Percentiles rank a stretch among this genome's conserved stretches.
These are phyloP conservation scores for Coemansia sp. DNA, from an alignment of 192 early-diverging fungal species.

Conservation along the genomic window DNA sequence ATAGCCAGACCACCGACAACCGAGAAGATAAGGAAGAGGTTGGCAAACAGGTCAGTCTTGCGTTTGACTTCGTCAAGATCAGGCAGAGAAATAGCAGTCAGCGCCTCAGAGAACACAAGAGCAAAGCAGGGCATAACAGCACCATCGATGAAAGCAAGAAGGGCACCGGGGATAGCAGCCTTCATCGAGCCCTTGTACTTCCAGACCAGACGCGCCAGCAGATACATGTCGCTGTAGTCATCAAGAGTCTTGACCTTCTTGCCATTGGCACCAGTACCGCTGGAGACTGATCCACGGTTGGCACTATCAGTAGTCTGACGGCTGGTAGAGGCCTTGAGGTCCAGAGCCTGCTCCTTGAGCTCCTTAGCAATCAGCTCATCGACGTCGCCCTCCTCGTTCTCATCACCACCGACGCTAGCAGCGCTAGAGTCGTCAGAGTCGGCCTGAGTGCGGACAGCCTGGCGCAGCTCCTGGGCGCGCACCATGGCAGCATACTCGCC, in stretches of 20 bases:
- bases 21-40: slow-evolving; percentile 23
- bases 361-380: slow-evolving; percentile 35
- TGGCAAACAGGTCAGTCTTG: slow-evolving; percentile 13
- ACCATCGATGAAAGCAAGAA: slow-evolving; percentile 9
- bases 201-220: slow-evolving; percentile 11
- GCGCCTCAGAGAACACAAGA: background rate
- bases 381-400: slow-evolving; percentile 18
- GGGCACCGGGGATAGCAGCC: slow-evolving; percentile 19
- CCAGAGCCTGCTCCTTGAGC: slow-evolving; percentile 34
- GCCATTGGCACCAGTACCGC: background rate
- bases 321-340: slow-evolving; percentile 7
- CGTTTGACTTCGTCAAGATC: slow-evolving; percentile 27
- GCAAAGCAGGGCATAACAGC: slow-evolving; percentile 1
- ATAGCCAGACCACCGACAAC: slow-evolving; percentile 45
- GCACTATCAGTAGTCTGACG: slow-evolving; percentile 2
- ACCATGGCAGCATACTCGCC: slow-evolving; percentile 52
- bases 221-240: slow-evolving; percentile 19
- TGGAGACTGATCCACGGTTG: slow-evolving; percentile 5
- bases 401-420: background rate
- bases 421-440: background rate
- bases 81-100: background rate
- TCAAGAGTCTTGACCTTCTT: slow-evolving; percentile 9
- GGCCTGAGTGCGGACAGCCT: slow-evolving; percentile 51
- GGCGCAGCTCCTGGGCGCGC: slow-evolving; percentile 82
- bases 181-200: slow-evolving; percentile 23